Evolutionary conservation across 176 grass and related monocot genomes (phyloP), one percentile per base, ranked within the genome.

Genomic region (Phragmites australis): DNA sequence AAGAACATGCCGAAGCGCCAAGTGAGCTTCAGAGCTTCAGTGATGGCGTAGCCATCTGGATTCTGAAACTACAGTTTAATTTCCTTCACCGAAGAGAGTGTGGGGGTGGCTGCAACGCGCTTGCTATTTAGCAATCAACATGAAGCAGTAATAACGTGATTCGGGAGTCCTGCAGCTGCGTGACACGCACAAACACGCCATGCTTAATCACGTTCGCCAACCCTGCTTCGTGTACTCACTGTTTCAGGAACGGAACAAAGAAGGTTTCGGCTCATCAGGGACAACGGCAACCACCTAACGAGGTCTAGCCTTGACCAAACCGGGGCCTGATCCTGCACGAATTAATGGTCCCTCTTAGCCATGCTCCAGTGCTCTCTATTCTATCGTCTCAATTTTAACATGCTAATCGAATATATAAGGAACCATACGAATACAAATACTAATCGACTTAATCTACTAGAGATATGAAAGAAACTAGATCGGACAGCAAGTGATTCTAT

Each of bases 141-240:
- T 9, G 68, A 55, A 66, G 34, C 3, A 46, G 42, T 9, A 18
- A 2, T 23, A 23, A 18, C 53, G 7, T 65, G 58, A 46, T 80
- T 42, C 32, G n/a, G 58, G 50, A 54, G 48, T 49, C 51, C 83
- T 57, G 70, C 61, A 60, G 61, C 46, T 43, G 72, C 53, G 32
- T 86, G 61, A 40, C 37, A 55, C 46, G 73, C 23, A 68, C 53
- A 21, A 49, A 50, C 59, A 70, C 45, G 64, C 64, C 63, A 62
- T 12, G 71, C 62, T 32, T 87, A 54, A 21, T 54, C 64, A 46
- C 21, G 34, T 47, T 63, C 47, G 6, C 46, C n/a, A 32, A 72
- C 69, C 27, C 19, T 88, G 80, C 14, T 14, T 22, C 1, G 50
- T 13, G 56, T 45, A 30, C 84, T 84, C 32, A 84, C 84, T 78